A percentile compares a stretch with the other conserved stretches of the same genome.
Evolutionary conservation across 163 green algal genomes (phyloP).

Genomic region (Chloromonas sp.): DNA sequence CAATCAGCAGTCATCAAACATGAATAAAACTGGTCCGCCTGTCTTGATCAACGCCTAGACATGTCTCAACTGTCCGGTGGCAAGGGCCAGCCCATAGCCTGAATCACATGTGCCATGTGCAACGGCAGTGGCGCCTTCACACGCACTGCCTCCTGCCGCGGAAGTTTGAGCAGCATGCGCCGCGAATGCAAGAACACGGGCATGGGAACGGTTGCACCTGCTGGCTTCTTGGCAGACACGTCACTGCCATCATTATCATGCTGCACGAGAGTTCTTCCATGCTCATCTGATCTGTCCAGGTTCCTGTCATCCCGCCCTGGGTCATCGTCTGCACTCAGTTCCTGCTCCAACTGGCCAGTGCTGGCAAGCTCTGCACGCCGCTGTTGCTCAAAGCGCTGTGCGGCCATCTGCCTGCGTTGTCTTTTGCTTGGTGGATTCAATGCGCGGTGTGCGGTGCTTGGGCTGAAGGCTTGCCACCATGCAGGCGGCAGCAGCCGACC

Average conservation of each 20-base stretch:
- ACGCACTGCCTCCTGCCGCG: constrained; percentile 16
- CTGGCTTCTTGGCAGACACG: not conserved
- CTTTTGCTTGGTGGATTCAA: not conserved
- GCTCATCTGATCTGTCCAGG: too few species aligned
- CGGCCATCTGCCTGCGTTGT: not conserved
- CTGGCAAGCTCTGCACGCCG: not conserved
- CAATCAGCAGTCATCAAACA: too few species aligned
- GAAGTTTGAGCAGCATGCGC: constrained; percentile 20
- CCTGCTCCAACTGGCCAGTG: not conserved
- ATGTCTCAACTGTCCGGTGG: not conserved
- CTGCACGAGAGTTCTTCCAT: too few species aligned
- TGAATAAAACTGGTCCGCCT: too few species aligned
- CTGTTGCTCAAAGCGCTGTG: not conserved
- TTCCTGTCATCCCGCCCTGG: not conserved
- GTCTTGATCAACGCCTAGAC: too few species aligned
- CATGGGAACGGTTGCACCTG: not conserved
- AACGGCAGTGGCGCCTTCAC: constrained; percentile 24
- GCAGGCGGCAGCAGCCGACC: constrained; percentile 7
- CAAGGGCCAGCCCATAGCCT: constrained; percentile 23
- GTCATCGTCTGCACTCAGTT: constrained; percentile 14
- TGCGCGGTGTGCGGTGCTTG: not conserved
- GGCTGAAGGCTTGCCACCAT: constrained; percentile 6
- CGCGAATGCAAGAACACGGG: constrained; percentile 24
- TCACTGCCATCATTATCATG: not conserved
- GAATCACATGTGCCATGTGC: constrained; percentile 22